These are phyloP conservation scores for Boechera divaricarpa DNA, from an alignment of 345 rosid species.

Conservation along the genomic window DNA sequence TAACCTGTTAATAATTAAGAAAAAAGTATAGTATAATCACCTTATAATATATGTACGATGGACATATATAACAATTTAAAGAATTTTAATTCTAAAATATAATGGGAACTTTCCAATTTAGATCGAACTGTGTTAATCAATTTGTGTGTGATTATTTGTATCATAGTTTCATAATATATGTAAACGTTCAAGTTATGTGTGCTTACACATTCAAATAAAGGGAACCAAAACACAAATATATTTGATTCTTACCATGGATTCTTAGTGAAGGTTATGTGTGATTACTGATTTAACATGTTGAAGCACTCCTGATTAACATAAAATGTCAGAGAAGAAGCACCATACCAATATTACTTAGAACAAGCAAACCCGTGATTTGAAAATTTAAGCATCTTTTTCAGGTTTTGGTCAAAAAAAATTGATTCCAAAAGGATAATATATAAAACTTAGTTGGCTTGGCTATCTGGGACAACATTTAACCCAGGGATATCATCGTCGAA, in stretches of 20 bases:
- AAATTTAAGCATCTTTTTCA: not conserved
- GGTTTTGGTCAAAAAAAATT: not conserved
- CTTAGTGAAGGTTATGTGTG: not conserved
- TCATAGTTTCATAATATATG: not conserved
- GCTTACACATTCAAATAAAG: not conserved
- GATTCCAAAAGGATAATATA: not conserved
- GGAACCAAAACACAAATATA: too few relatives aligned
- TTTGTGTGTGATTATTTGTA: slow-evolving; percentile 15
- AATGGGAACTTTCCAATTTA: not conserved
- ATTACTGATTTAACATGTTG: not conserved
- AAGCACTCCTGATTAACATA: not conserved
- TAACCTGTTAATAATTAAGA: slow-evolving; percentile 53
- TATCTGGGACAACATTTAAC: slow-evolving; percentile 35
- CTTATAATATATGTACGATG: not conserved
- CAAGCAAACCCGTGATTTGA: not conserved
- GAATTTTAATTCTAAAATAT: not conserved
- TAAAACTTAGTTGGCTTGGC: slow-evolving; percentile 24
- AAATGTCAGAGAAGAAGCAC: not conserved
- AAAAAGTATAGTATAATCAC: not conserved
- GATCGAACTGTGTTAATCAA: not conserved
- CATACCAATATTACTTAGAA: not conserved
- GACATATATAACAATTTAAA: not conserved
- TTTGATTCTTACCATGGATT: not conserved
- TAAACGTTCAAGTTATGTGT: not conserved
- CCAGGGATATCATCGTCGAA: slow-evolving; percentile 17